Evolutionary conservation across 225 moss, liverwort and hornwort genomes (phyloP), one percentile per base, ranked within the genome.

Genomic region (Marchantia paleacea): DNA sequence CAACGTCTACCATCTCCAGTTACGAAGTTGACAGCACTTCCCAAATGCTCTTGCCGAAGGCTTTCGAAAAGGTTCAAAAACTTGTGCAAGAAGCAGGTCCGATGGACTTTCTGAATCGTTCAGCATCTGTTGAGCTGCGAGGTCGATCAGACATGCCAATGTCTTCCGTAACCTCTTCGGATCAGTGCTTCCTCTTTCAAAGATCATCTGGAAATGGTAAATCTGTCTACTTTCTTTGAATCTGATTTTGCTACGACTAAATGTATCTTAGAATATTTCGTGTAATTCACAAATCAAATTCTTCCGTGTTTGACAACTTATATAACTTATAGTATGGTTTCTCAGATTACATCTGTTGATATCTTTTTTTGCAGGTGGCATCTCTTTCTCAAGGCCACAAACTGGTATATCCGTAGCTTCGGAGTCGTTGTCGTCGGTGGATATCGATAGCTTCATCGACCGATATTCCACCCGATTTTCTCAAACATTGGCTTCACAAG

Each of bases 401-500:
- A 78, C 78, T 28, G 78, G 67, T 13, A 51, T 52, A 29, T 83
- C 78, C 0, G 19, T 76, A 2, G 69, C 69, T 14, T 83, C 82
- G 4, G 82, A 83, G 25, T 61, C 71, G 55, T 67, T 83, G 69
- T 54, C 82, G 48, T 58, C 71, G 2, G 61, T 83, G 20, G 82
- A 83, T 31, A 83, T 83, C 47, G 71, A 78, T 12, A 51, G 78
- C 61, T 83, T 83, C 55, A 62, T 83, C 50, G 72, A 77, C 63
- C 58, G 82, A 18, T 83, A 77, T 58, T 83, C 82, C 22, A 79
- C 69, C 20, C 79, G 69, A 70, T 79, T 54, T 39, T 79, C 79
- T 18, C 76, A 83, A 28, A 78, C 82, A 22, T 78, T 83, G 18
- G 82, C 82, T 54, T 77, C 77, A 71, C 82, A 83, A 72, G 82